Percentiles rank a stretch among this genome's conserved stretches.
phyloP scores from a whole-genome alignment of 106 monocot genomes.

The Vanilla planifolia region DNA sequence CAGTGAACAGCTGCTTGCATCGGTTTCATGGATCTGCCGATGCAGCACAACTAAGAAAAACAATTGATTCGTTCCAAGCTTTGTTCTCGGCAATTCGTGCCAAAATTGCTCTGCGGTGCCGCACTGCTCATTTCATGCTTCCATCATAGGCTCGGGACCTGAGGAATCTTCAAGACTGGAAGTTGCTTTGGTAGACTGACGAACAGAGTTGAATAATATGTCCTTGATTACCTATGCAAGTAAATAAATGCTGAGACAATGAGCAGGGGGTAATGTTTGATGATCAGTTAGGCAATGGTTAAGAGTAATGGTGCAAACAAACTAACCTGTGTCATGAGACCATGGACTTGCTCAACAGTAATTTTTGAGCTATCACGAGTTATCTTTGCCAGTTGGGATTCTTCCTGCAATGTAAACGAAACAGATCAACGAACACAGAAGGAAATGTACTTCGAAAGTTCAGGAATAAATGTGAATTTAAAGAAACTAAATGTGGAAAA shows the following conservation, averaged over 20 bases:
- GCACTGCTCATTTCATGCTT: slow-evolving; percentile 5
- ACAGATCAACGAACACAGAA: too few species aligned
- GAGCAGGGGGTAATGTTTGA: neutral
- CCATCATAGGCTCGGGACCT: slow-evolving; percentile 72
- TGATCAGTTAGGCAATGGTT: too few species aligned
- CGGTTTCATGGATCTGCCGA: too few species aligned
- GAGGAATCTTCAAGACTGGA: slow-evolving; percentile 26
- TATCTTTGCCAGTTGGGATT: slow-evolving; percentile 89
- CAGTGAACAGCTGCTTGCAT: too few species aligned
- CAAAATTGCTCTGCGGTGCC: neutral
- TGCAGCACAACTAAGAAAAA: too few species aligned
- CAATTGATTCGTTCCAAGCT: too few species aligned
- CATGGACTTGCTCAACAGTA: slow-evolving; percentile 93
- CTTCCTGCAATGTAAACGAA: slow-evolving; percentile 55
- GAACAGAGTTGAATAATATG: slow-evolving; percentile 64
- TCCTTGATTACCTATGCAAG: slow-evolving; percentile 62
- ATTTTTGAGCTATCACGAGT: slow-evolving; percentile 95
- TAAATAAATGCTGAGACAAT: neutral
- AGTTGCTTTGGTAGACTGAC: slow-evolving; percentile 22
- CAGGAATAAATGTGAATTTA: too few species aligned
- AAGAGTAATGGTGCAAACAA: neutral
- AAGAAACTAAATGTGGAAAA: too few species aligned
- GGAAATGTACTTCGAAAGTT: too few species aligned
- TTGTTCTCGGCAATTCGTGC: neutral
- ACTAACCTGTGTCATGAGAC: slow-evolving; percentile 93